Base-by-base conservation (phyloP, 345 rosid species). In the Sapria himalayana region DNA sequence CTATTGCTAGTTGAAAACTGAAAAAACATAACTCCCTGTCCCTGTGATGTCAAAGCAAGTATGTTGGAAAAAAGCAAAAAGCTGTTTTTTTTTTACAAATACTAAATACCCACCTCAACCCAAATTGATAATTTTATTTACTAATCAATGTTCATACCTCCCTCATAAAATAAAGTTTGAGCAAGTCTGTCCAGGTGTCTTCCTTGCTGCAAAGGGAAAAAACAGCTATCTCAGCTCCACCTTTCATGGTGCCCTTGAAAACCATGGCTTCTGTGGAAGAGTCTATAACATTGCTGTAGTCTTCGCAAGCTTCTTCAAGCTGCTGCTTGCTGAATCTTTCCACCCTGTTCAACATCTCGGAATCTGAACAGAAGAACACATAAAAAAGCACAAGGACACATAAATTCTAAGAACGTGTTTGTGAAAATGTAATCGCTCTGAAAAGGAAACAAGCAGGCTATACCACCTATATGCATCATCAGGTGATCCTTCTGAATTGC, bases 281-380 rank as follows among this genome's bases (percentile, higher is more conserved):
- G 21, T 92, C 99, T 37, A 91, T 84, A 37, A 91, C 80, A 58
- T 91, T 91, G 71, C 96, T 91, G 58, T 84, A 91, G 65, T 91
- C 96, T 73, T 91, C 99, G 54, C 96, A 91, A 23, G 99, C 96
- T 40, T 77, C 80, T 70, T 91, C 99, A 43, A 91, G 94, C 47
- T 77, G 95, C 64, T 75, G 93, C 61, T 92, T 80, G 50, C 81
- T 68, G 56, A 66, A 77, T 65, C 77, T 84, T n/a, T 43, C 56
- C 7, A 91, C 74, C 41, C 73, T 81, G 48, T 82, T 82, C 62
- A 89, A 68, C 60, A 73, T 51, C 63, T 82, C 93, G 25, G 92
- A 58, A 64, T 89, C 98, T 89, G 78, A 31, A 29, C n/a, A 39
- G 21, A 13, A 21, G 47, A 11, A 7, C 34, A 20, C 17, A 3